phyloP scores from a whole-genome alignment of 2,329 filamentous ascomycete genomes.

The Fusarium sororula region DNA sequence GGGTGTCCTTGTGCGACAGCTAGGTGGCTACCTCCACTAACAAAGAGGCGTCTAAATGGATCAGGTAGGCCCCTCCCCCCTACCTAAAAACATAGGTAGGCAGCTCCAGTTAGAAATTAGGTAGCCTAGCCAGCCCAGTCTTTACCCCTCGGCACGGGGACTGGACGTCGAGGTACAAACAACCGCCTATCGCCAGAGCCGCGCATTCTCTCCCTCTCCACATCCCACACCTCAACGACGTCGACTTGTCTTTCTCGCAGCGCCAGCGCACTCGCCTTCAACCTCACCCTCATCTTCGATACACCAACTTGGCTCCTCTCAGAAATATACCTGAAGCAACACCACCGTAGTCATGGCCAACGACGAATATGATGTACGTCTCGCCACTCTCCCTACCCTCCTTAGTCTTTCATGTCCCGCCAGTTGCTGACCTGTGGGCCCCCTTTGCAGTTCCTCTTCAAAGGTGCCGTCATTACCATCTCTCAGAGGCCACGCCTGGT shows the following conservation, averaged over 20 bases:
- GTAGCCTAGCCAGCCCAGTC: conserved; percentile 8
- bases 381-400: conserved; percentile 17
- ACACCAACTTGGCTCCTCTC: conserved; percentile 16
- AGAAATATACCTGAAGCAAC: conserved; percentile 26
- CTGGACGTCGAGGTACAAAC: conserved; percentile 35
- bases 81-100: conserved; percentile 8
- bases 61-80: background rate
- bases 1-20: conserved; percentile 21
- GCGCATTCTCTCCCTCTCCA: conserved; percentile 47
- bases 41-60: conserved; percentile 6
- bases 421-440: conserved; percentile 46
- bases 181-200: conserved; percentile 46
- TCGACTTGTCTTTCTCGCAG: conserved; percentile 39
- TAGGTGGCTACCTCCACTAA: conserved; percentile 20
- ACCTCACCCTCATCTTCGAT: conserved; percentile 27
- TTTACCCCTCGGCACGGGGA: conserved; percentile 43
- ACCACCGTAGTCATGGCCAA: conserved; percentile 82
- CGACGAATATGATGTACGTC: conserved; percentile 99
- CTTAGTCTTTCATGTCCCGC: conserved; percentile 32
- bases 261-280: conserved; percentile 35
- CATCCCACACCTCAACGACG: conserved; percentile 45
- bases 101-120: conserved; percentile 10
- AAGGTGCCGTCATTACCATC: conserved; percentile 70
- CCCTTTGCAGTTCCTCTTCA: conserved; percentile 89
- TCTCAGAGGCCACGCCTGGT: conserved; percentile 25